Evolutionary conservation across 257 asterid genomes (phyloP), one percentile per base, ranked within the genome.

Genomic region (Rehmannia glutinosa): DNA sequence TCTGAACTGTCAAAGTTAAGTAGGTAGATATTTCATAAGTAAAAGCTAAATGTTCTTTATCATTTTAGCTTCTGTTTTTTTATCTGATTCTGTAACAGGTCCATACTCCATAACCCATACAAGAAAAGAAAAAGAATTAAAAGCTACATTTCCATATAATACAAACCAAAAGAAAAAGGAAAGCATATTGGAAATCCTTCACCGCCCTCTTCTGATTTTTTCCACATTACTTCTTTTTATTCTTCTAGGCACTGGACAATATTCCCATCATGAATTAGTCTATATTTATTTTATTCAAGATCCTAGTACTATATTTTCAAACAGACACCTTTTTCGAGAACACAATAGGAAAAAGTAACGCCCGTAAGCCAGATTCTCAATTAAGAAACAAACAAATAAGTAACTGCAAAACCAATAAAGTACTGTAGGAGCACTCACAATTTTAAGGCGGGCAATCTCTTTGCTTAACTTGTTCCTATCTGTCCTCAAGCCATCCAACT

Each of bases 381-480:
- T 19, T 28, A 28, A 28, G 2, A 28, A 28, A 28, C 5, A 28
- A 2, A 28, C 5, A 28, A n/a, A 5, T 5, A 28, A 2, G 2
- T 28, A 5, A 28, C 5, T 28, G 33, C 33, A 28, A 20, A 16
- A 63, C 16, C 25, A 62, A 61, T 6, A 30, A 20, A 1, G 35
- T 9, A 53, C 8, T 10, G 25, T 3, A 39, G 30, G 45, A 77
- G 32, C 19, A 77, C 98, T 83, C 75, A 92, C 98, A 43, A 83
- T 77, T 78, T 78, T 88, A 43, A 92, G 97, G 49, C 77, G 76
- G 51, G 87, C 91, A 46, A 92, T 74, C 80, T 86, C 82, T 70
- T 86, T 89, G 84, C 83, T 92, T 25, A 90, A 79, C 79, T 39
- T 77, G 75, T 92, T 92, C 55, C 83, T 79, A 35, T 87, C 95